These are phyloP conservation scores for Lodderomyces oxycetoniae DNA, from an alignment of 1,139 yeast species.

Conservation along the genomic window DNA sequence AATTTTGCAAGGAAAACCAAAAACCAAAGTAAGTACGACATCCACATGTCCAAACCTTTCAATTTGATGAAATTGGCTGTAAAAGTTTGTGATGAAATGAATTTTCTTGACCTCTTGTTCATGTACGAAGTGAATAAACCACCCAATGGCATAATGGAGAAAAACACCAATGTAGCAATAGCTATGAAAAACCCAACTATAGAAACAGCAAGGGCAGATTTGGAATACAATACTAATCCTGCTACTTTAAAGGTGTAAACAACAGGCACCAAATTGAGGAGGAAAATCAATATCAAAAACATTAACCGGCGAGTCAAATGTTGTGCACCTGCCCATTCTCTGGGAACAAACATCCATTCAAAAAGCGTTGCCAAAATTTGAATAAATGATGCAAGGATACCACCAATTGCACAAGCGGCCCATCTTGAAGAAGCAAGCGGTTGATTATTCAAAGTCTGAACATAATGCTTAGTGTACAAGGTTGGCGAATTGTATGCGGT, in stretches of 20 bases:
- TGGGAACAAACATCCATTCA: constrained; percentile 96
- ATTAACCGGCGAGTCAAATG: constrained; percentile 83
- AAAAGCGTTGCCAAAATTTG: constrained; percentile 84
- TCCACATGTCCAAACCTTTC: constrained; percentile 90
- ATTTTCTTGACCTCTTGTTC: constrained; percentile 83
- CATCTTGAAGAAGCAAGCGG: constrained; percentile 87
- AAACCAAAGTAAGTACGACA: constrained; percentile 89
- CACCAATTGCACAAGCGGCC: constrained; percentile 93
- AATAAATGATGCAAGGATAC: constrained; percentile 74
- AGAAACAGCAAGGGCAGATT: constrained; percentile 75
- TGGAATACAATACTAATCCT: constrained; percentile 62
- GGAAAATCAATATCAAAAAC: constrained; percentile 64
- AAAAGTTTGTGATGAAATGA: constrained; percentile 91
- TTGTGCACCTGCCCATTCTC: constrained; percentile 99
- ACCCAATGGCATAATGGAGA: constrained; percentile 94
- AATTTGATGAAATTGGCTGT: constrained; percentile 86
- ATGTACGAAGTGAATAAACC: constrained; percentile 92
- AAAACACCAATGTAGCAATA: constrained; percentile 75
- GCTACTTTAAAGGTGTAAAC: constrained; percentile 83
- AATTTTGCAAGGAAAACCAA: constrained; percentile 85
- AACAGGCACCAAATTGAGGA: constrained; percentile 77
- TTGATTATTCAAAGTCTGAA: constrained; percentile 75
- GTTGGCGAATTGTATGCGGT: constrained; percentile 90
- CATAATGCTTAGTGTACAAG: constrained; percentile 79
- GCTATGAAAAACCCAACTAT: constrained; percentile 90